These are phyloP conservation scores for Fusarium udum DNA, from an alignment of 2,329 filamentous ascomycete species.

Conservation along the genomic window DNA sequence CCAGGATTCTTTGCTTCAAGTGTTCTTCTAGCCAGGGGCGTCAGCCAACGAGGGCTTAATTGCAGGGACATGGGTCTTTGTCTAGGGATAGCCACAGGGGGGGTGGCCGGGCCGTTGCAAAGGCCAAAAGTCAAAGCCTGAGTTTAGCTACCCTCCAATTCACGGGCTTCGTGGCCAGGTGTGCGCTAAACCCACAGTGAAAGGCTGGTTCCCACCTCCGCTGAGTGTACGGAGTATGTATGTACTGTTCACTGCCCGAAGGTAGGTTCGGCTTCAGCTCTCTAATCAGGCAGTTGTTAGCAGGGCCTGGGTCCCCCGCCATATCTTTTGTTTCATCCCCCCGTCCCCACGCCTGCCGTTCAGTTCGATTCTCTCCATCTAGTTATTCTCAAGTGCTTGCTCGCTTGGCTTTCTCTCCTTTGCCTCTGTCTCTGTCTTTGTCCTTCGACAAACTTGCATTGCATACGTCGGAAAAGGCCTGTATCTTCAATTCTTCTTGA, in stretches of 20 bases:
- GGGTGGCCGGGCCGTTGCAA: slow-evolving; percentile 31
- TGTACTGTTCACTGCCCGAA: not conserved
- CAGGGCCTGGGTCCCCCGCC: slow-evolving; percentile 17
- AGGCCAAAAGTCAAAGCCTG: not conserved
- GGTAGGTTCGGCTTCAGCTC: not conserved
- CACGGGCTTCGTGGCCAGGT: not conserved
- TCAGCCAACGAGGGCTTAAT: slow-evolving; percentile 9
- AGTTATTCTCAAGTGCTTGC: slow-evolving; percentile 16
- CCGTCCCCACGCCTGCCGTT: slow-evolving; percentile 27
- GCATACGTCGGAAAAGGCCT: slow-evolving; percentile 32
- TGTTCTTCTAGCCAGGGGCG: slow-evolving; percentile 39
- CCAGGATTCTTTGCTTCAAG: slow-evolving; percentile 31
- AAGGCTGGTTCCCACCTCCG: not conserved
- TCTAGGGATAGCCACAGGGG: slow-evolving; percentile 11
- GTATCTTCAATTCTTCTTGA: slow-evolving; percentile 39
- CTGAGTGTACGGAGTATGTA: too few species aligned
- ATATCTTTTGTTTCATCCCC: slow-evolving; percentile 46
- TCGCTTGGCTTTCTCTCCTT: slow-evolving; percentile 35
- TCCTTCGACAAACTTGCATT: slow-evolving; percentile 27
- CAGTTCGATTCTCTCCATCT: slow-evolving; percentile 21
- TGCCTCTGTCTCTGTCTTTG: slow-evolving; percentile 16
- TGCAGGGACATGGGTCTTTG: slow-evolving; percentile 18
- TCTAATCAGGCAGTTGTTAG: slow-evolving; percentile 9
- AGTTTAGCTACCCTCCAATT: slow-evolving; percentile 4
- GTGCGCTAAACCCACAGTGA: slow-evolving; percentile 2